A percentile compares a stretch with the other conserved stretches of the same genome.
phyloP scores from a whole-genome alignment of 768 basidiomycete species.

The Amanita inopinata region DNA sequence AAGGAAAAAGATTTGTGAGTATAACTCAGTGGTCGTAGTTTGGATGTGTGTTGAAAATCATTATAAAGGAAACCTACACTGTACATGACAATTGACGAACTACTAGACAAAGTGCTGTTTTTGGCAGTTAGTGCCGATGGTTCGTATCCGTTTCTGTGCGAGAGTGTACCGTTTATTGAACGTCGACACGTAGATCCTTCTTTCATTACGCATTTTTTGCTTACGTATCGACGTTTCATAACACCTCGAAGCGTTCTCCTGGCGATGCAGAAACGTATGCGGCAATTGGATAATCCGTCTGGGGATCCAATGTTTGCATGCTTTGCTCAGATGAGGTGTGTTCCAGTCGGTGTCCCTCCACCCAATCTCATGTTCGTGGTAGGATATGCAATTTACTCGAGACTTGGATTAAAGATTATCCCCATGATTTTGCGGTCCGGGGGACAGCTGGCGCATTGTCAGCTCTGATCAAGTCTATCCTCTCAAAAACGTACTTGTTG shows the following conservation, averaged over 20 bases:
- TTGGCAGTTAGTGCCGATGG: slow-evolving; percentile 80
- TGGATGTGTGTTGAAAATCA: slow-evolving; percentile 8
- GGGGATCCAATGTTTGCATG: slow-evolving; percentile 81
- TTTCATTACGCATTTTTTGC: slow-evolving; percentile 70
- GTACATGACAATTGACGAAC: slow-evolving; percentile 69
- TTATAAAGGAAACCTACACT: slow-evolving; percentile 45
- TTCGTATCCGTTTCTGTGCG: no score
- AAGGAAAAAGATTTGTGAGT: slow-evolving; percentile 48
- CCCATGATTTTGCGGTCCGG: slow-evolving; percentile 71
- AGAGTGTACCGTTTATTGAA: slow-evolving; percentile 8
- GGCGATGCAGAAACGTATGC: slow-evolving; percentile 83
- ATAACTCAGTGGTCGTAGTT: not conserved
- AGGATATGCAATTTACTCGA: slow-evolving; percentile 78
- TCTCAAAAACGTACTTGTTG: slow-evolving; percentile 70
- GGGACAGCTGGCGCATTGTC: slow-evolving; percentile 64
- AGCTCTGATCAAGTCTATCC: slow-evolving; percentile 71
- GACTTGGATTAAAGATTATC: slow-evolving; percentile 68
- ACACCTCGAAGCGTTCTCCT: slow-evolving; percentile 71
- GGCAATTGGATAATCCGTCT: slow-evolving; percentile 59
- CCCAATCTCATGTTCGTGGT: slow-evolving; percentile 7
- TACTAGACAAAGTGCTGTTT: slow-evolving; percentile 76
- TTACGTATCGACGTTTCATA: slow-evolving; percentile 78
- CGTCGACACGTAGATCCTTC: slow-evolving; percentile 45
- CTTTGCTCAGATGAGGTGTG: slow-evolving; percentile 80
- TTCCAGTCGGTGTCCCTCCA: slow-evolving; percentile 2